Evolutionary conservation across 2,329 filamentous ascomycete species (phyloP), one percentile per base, ranked within the genome.

Genomic region (Aureobasidium vineae): DNA sequence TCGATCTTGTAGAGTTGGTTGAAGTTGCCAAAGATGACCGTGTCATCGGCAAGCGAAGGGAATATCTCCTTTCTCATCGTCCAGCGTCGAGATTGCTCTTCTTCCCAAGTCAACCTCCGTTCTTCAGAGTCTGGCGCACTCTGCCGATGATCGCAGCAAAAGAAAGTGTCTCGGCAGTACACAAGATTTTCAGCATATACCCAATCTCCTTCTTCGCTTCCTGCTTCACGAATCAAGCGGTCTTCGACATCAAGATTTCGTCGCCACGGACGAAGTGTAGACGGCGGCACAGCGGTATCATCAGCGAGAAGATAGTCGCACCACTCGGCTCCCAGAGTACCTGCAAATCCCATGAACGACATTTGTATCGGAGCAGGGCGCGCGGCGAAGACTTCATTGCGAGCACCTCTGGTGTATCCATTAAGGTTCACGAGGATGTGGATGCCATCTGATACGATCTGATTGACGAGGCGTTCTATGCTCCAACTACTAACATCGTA

Each of bases 1-100:
- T 99, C 95, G 78, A 99, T 98, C 92, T 99, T 99, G 81, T 99
- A 99, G 38, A 99, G 82, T 77, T 99, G 95, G 75, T 99, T 99
- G 79, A 99, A 99, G 77, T 99, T 99, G 7, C 92, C 95, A 67
- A 99, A 84, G 72, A 99, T 97, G 72, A 99, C 88, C 23, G 87
- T 85, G 75, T 97, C 89, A 72, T 98, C 90, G 2, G 87, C 81
- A 15, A 99, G 81, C 21, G 85, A 83, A 0, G 95, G 95, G 73
- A 99, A 99, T 45, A 99, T 79, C 72, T 96, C 88, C 74, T 93
- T 96, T 36, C 95, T 89, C 92, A 98, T 97, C 70, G 86, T 84
- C 94, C 95, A 98, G 69, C 95, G 85, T 67, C 89, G 85, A 26
- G 80, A 79, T 76, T 94, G 90, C 77, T 98, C 94, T 65, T 92